phyloP scores from a whole-genome alignment of 495 filamentous ascomycete species.

The Daldinia bambusicola region DNA sequence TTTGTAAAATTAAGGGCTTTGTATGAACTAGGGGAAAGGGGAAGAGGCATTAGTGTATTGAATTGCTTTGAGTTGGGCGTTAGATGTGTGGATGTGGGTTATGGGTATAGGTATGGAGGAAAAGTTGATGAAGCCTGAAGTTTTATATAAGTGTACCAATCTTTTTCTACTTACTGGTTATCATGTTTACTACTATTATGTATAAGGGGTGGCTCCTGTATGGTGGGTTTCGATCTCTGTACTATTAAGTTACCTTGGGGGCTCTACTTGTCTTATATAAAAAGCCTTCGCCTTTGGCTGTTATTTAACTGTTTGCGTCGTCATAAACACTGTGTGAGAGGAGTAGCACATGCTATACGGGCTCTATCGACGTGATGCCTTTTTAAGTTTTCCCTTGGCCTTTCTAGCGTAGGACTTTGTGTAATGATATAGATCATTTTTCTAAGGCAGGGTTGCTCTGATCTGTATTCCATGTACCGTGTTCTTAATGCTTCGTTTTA shows the following conservation, averaged over 20 bases:
- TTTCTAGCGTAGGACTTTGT: slow-evolving; percentile 1
- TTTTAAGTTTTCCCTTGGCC: background rate
- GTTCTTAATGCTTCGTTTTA: background rate
- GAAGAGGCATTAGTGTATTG: background rate
- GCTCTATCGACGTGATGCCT: background rate
- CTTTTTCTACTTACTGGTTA: background rate
- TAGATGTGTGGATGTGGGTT: background rate
- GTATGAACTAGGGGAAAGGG: background rate
- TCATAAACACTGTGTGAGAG: no score
- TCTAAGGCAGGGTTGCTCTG: background rate
- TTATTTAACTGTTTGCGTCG: no score
- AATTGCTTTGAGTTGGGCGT: slow-evolving; percentile 6
- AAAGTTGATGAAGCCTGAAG: background rate
- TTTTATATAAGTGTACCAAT: slow-evolving; percentile 7
- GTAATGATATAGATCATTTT: slow-evolving; percentile 3
- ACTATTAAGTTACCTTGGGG: background rate
- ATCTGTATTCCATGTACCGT: background rate
- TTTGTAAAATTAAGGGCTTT: background rate
- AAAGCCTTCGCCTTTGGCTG: background rate
- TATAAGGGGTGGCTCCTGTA: slow-evolving; percentile 10
- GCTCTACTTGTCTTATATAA: background rate
- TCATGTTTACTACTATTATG: slow-evolving; percentile 4
- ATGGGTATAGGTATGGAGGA: slow-evolving; percentile 4
- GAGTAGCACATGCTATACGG: background rate
- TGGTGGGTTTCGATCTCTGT: background rate